These are phyloP conservation scores for Colletotrichum tabaci DNA, from an alignment of 2,329 filamentous ascomycete species.

Conservation along the genomic window DNA sequence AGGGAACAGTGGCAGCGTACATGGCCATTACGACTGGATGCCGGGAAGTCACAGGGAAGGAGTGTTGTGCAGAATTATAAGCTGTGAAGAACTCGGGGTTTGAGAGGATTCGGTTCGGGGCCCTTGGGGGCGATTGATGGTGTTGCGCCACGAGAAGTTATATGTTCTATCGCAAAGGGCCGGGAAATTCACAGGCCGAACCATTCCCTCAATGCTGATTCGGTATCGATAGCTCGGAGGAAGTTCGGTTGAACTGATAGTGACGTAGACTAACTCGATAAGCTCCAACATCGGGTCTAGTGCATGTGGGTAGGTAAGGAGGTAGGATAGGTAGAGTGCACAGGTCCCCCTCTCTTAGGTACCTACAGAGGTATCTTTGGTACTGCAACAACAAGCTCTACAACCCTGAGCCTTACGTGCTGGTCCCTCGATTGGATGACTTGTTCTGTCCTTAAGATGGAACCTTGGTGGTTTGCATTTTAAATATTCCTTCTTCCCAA, in stretches of 20 bases:
- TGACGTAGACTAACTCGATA: constrained; percentile 30
- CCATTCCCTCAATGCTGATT: constrained; percentile 27
- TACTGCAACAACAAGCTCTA: constrained; percentile 23
- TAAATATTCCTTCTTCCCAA: neutral
- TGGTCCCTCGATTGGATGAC: neutral
- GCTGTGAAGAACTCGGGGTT: neutral
- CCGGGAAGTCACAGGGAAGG: neutral
- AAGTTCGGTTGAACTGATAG: constrained; percentile 39
- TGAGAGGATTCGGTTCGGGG: neutral
- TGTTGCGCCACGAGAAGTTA: constrained; percentile 28
- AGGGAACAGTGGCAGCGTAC: constrained; percentile 3
- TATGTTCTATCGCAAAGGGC: constrained; percentile 27
- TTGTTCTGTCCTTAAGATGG: neutral
- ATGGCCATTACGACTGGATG: constrained; percentile 28
- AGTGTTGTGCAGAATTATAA: neutral
- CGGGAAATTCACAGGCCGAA: constrained; percentile 24
- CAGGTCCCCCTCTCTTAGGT: neutral
- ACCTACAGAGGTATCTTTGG: neutral
- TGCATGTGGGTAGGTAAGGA: neutral
- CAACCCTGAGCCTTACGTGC: neutral
- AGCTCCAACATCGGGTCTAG: neutral
- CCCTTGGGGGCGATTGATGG: constrained; percentile 13
- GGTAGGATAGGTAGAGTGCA: neutral
- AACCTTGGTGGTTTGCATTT: neutral
- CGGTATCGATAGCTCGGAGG: constrained; percentile 35